Percentiles rank a stretch among this genome's conserved stretches.
These are phyloP conservation scores for Hyaloperonospora brassicae DNA, from an alignment of 352 stramenopile species.

Conservation along the genomic window DNA sequence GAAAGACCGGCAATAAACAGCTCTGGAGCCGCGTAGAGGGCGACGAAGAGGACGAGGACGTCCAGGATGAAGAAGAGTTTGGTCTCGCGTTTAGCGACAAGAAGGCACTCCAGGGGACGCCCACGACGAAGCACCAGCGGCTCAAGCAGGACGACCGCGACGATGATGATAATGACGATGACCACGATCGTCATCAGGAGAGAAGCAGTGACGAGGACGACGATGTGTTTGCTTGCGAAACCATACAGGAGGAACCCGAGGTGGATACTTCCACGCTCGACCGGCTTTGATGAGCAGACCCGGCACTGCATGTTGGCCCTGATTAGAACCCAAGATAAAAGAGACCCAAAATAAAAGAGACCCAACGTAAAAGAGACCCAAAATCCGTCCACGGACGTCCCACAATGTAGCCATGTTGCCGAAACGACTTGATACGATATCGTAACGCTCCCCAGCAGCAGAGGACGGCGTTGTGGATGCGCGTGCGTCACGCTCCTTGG, in stretches of 20 bases:
- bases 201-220: conserved; percentile 57
- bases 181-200: conserved; percentile 26
- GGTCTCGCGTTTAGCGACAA: conserved; percentile 30
- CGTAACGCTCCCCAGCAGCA: no score
- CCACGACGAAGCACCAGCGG: conserved; percentile 30
- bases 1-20: conserved; percentile 41
- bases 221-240: conserved; percentile 58
- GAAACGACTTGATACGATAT: no score
- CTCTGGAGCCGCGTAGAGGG: conserved; percentile 68
- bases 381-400: no score
- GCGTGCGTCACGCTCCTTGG: not conserved
- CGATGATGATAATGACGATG: conserved; percentile 27
- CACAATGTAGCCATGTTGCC: conserved; percentile 2
- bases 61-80: conserved; percentile 58
- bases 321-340: no score
- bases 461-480: no score
- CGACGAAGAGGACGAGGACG: conserved; percentile 56
- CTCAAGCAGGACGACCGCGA: conserved; percentile 28
- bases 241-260: conserved; percentile 33
- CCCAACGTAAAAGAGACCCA: no score
- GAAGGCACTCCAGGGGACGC: conserved; percentile 21
- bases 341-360: no score
- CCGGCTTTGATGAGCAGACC: conserved; percentile 37
- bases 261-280: conserved; percentile 52
- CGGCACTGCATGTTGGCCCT: not conserved